Base-by-base conservation (phyloP, 495 filamentous ascomycete genomes). In the Tuber borchii region DNA sequence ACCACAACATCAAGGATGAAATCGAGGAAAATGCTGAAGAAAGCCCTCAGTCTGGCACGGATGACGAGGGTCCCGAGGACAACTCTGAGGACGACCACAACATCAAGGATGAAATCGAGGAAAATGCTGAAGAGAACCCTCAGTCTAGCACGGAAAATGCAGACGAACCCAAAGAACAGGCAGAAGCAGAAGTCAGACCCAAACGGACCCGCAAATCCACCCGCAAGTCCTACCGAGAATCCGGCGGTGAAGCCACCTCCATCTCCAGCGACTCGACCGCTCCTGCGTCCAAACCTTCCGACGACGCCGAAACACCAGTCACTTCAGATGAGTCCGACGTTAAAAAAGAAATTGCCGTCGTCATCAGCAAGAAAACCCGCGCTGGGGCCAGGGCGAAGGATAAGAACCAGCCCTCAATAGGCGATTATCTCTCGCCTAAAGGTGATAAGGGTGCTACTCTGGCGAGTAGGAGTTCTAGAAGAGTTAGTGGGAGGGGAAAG, bases 231-330 rank as follows among this genome's bases (percentile, higher is more conserved):
- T 46, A 46, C 37, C 6, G 48, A 34, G 56, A 34, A 74, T 1
- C 43, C 16, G 31, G 14, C 72, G 17, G 6, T 12, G 34, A 75
- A 61, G 69, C 43, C 74, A 37, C 74, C 70, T 26, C 74, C 69
- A 71, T 34, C 74, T 31, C 31, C 46, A 73, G n/a, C n/a, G 22
- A 12, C 51, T n/a, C 51, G 9, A 31, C 51, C n/a, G n/a, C 51
- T 1, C 22, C 51, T 61, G 3, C n/a, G 3, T 31, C n/a, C 9
- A 61, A 26, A 31, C 51, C 2, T 2, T 61, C 51, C 51, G n/a
- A 26, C 10, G 22, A 12, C 3, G 51, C 51, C 22, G 51, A 34
- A 34, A 34, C 56, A 17, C n/a, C 26, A 65, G 31, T 65, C 3
- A 65, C 56, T 5, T 65, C 56, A 2, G 56, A 65, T 19, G 56